These are phyloP conservation scores for Borealophlyctis nickersoniae DNA, from an alignment of 192 early-diverging fungal genomes.

Conservation along the genomic window DNA sequence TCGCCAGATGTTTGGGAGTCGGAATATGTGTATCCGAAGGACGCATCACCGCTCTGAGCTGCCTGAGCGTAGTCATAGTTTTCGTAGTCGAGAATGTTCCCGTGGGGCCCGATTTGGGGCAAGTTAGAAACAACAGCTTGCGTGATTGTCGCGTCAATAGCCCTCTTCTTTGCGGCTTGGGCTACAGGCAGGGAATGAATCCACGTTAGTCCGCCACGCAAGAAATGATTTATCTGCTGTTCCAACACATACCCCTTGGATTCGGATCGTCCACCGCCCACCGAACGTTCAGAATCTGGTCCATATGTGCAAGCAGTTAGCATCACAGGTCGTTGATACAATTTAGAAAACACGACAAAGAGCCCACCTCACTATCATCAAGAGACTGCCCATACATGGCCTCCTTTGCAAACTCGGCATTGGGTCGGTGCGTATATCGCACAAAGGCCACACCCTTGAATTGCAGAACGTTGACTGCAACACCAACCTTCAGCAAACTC, in stretches of 20 bases:
- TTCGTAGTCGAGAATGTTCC: constrained; percentile 56
- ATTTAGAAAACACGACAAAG: not conserved
- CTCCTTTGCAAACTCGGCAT: constrained; percentile 87
- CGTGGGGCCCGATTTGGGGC: constrained; percentile 50
- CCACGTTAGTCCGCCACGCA: not conserved
- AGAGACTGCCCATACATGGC: constrained; percentile 81
- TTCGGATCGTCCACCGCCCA: constrained; percentile 87
- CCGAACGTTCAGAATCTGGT: constrained; percentile 62
- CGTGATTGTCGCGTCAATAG: constrained; percentile 54
- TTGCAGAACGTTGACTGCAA: constrained; percentile 63
- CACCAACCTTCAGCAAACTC: constrained; percentile 4
- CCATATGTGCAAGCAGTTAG: constrained; percentile 15
- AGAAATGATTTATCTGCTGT: not conserved
- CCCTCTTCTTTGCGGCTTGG: constrained; percentile 51
- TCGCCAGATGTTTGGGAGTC: too few relatives aligned
- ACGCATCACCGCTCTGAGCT: not conserved
- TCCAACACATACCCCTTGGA: constrained; percentile 36
- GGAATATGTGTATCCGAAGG: too few relatives aligned
- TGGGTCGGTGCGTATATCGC: constrained; percentile 62
- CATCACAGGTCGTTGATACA: constrained; percentile 32
- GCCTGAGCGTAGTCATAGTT: constrained; percentile 25
- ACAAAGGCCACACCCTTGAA: constrained; percentile 81
- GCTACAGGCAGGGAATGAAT: constrained; percentile 7
- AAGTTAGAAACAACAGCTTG: constrained; percentile 56
- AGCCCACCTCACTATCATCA: constrained; percentile 70